phyloP scores from a whole-genome alignment of 352 stramenopile genomes.

The Phytopythium aichiense region DNA sequence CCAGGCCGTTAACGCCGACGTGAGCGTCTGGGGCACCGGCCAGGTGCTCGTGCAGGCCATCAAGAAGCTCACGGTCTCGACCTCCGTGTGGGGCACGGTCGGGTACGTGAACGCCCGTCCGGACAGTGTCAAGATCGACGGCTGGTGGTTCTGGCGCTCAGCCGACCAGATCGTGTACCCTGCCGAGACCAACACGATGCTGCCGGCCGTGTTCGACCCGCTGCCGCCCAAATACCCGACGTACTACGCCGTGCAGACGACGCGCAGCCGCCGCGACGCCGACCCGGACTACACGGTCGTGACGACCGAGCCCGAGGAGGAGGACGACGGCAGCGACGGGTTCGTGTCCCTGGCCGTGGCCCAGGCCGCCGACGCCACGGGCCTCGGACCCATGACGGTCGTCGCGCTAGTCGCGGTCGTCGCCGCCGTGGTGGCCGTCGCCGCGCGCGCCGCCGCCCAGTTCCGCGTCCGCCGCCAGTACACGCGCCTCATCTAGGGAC shows the following conservation, averaged over 20 bases:
- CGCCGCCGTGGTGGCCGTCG: conserved; percentile 33
- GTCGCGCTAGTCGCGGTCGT: conserved; percentile 36
- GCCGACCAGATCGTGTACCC: conserved; percentile 37
- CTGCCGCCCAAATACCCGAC: conserved; percentile 23
- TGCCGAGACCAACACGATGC: conserved; percentile 31
- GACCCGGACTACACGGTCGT: conserved; percentile 32
- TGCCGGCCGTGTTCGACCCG: conserved; percentile 22
- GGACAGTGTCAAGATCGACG: conserved; percentile 36
- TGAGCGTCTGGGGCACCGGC: conserved; percentile 43
- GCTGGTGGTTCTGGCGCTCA: conserved; percentile 54
- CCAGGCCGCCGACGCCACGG: conserved; percentile 5
- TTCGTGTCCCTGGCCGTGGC: conserved; percentile 2
- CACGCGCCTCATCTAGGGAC: conserved; percentile 35
- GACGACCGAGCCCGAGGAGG: conserved; percentile 7
- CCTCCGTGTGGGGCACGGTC: conserved; percentile 48
- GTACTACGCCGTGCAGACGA: conserved; percentile 29
- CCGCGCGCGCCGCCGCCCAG: conserved; percentile 37
- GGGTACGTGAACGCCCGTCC: conserved; percentile 43
- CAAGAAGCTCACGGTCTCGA: conserved; percentile 41
- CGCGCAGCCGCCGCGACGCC: conserved; percentile 19
- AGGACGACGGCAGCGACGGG: neutral
- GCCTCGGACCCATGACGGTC: neutral
- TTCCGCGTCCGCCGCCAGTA: conserved; percentile 50
- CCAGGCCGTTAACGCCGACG: conserved; percentile 24
- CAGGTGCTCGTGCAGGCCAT: conserved; percentile 43